A percentile compares a stretch with the other conserved stretches of the same genome.
phyloP scores from a whole-genome alignment of 2,329 filamentous ascomycete genomes.

The Hypoxylon sp. region DNA sequence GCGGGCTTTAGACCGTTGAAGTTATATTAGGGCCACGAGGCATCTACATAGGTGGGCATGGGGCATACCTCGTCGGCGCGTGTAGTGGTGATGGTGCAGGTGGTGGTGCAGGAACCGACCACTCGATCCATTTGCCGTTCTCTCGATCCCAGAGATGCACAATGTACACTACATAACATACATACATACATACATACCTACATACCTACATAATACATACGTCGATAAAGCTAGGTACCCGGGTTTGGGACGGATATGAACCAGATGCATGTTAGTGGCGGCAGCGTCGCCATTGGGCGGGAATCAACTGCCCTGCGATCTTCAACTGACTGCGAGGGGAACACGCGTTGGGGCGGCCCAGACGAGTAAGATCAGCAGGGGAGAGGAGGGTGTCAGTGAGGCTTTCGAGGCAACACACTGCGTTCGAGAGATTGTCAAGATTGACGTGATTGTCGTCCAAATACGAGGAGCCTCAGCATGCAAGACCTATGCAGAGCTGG shows the following conservation, averaged over 20 bases:
- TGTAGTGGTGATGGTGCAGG: no score
- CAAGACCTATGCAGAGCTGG: slow-evolving; percentile 18
- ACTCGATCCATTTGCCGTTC: slow-evolving; percentile 14
- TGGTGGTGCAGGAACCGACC: slow-evolving; percentile 13
- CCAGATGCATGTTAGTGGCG: slow-evolving; percentile 24
- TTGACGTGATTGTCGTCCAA: slow-evolving; percentile 34
- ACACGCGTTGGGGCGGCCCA: slow-evolving; percentile 20
- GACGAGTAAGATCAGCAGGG: slow-evolving; percentile 33
- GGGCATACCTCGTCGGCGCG: slow-evolving; percentile 6
- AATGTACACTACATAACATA: no score
- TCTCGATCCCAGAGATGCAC: not conserved
- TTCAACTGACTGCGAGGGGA: slow-evolving; percentile 26
- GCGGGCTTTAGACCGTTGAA: slow-evolving; percentile 11
- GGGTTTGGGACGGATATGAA: slow-evolving; percentile 30
- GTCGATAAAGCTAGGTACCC: slow-evolving; percentile 9
- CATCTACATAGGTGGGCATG: no score
- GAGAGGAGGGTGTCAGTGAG: slow-evolving; percentile 20
- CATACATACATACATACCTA: slow-evolving; percentile 1
- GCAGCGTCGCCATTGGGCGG: slow-evolving; percentile 29
- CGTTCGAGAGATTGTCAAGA: slow-evolving; percentile 28
- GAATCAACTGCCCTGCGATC: slow-evolving; percentile 9
- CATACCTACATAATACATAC: not conserved
- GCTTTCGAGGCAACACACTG: slow-evolving; percentile 11
- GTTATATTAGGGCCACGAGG: slow-evolving; percentile 31
- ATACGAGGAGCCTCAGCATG: slow-evolving; percentile 36